Base-by-base conservation (phyloP, 208 protist genomes). In the Phytomonas sp. region DNA sequence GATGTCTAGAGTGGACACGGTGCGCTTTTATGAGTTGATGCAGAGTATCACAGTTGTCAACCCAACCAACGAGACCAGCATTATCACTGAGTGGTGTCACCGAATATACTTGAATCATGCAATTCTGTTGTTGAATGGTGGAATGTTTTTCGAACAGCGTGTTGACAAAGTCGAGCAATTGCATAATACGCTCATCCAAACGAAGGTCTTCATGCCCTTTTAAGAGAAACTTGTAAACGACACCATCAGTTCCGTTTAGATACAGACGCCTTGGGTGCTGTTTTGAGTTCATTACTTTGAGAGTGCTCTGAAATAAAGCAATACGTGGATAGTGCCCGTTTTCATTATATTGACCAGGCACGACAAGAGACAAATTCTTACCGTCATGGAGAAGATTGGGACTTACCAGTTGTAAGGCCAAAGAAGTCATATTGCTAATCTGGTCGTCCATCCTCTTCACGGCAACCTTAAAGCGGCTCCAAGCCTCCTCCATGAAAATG, bases 141-240 rank as follows among this genome's bases (percentile, higher is more conserved):
- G 95, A 94, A 72, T 98, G 95, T 64, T 94, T 93, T 73, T 98
- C 94, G 33, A 99, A 79, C 31, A 99, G 91, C 26, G 92, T 99
- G 87, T 99, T 99, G 29, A 99, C 98, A 61, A 99, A 95, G 1
- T 95, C 97, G 72, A 99, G 98, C 61, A 99, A 93, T 88, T 99
- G 98, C 99, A 99, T 99, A 30, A 99, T 98, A 33, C 99, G 88
- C 85, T 99, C 99, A 80, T 99, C 99, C 82, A 99, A 93, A 32
- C 98, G 85, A 33, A 99, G 76, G 74, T 99, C 97, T 82, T 99
- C 98, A 75, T 98, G 96, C 29, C 98, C 99, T 75, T 99, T 99
- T 31, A 99, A 88, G 33, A 99, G 83, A 87, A 99, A 99, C 73
- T 94, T 89, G 84, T 99, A 99, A 32, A 94, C 67, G 2, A 89